Evolutionary conservation across 2,329 filamentous ascomycete genomes (phyloP).

Genomic region (Aspergillus amoenus): DNA sequence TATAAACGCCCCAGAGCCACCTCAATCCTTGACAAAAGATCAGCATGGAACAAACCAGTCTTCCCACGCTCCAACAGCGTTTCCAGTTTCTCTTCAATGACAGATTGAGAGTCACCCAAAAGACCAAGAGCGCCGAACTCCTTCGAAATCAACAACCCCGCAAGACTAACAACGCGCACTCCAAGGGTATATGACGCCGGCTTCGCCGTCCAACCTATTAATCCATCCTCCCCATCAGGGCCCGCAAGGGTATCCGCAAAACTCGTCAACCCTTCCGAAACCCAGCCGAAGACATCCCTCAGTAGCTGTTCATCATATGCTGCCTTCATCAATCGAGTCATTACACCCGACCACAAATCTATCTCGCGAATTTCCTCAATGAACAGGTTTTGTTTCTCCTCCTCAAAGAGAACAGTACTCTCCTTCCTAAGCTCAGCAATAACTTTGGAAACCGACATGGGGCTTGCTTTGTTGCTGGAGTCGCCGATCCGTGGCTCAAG

Average conservation of each 20-base stretch:
- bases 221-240: conserved; percentile 54
- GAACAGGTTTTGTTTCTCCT: conserved; percentile 95
- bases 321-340: conserved; percentile 36
- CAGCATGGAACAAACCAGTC: conserved; percentile 28
- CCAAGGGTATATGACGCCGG: conserved; percentile 60
- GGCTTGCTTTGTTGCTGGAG: conserved; percentile 12
- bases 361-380: conserved; percentile 77
- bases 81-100: conserved; percentile 25
- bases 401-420: conserved; percentile 65
- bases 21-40: conserved; percentile 33
- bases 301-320: conserved; percentile 24
- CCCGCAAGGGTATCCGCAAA: conserved; percentile 29
- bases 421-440: conserved; percentile 39
- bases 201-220: conserved; percentile 71
- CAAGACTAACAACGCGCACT: conserved; percentile 39
- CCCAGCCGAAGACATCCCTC: conserved; percentile 30
- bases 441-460: conserved; percentile 25
- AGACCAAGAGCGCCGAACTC: conserved; percentile 19
- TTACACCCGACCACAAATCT: conserved; percentile 62
- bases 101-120: conserved; percentile 16
- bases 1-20: conserved; percentile 19
- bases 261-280: conserved; percentile 31
- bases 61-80: conserved; percentile 25
- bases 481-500: conserved; percentile 27
- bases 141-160: conserved; percentile 31